A percentile compares a stretch with the other conserved stretches of the same genome.
phyloP scores from a whole-genome alignment of 176 grass and related monocot species.

The Lolium rigidum region DNA sequence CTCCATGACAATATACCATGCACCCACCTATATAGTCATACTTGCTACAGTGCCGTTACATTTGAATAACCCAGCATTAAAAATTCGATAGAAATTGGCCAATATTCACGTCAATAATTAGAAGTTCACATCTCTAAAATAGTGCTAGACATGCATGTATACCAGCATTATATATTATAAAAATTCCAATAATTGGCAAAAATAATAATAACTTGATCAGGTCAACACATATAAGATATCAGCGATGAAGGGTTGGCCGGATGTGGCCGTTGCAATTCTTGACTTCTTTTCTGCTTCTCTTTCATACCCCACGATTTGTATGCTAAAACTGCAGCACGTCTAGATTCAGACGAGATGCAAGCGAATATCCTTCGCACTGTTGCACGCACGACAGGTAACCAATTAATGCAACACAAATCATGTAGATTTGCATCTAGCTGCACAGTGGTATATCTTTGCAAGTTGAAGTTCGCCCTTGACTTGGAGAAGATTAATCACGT shows the following conservation, averaged over 20 bases:
- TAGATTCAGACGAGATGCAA: conserved; percentile 12
- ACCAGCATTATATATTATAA: rapidly evolving
- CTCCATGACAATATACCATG: background rate
- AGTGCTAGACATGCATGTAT: background rate
- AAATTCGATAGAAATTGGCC: background rate
- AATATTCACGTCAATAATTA: background rate
- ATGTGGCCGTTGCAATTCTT: conserved; percentile 3
- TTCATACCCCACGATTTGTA: background rate
- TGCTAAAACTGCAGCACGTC: background rate
- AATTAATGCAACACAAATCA: too few species aligned
- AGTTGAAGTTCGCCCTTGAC: background rate
- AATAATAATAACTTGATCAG: background rate
- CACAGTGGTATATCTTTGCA: background rate
- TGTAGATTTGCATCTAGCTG: background rate
- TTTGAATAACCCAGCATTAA: background rate
- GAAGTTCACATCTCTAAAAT: background rate
- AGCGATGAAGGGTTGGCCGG: background rate
- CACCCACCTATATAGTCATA: background rate
- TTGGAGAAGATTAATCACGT: background rate
- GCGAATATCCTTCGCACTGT: conserved; percentile 19
- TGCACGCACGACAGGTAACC: background rate
- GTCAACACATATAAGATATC: background rate
- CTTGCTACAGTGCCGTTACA: background rate
- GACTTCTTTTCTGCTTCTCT: background rate
- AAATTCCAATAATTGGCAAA: background rate